Evolutionary conservation across 805 yeast species (phyloP).

Genomic region (Cyberlindnera bimundalis): DNA sequence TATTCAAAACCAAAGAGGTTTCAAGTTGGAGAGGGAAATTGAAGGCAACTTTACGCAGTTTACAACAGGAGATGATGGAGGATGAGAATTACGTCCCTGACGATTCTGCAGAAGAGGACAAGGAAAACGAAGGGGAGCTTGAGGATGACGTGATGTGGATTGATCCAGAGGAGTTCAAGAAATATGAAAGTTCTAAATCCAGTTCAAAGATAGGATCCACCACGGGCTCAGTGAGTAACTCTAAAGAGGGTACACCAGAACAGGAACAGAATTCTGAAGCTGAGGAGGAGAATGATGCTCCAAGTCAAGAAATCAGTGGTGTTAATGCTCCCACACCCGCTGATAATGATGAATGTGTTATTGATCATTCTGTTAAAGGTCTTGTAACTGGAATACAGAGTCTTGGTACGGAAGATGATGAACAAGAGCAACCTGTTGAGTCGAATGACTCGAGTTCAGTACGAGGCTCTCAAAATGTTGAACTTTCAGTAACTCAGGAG

Average conservation of each 20-base stretch:
- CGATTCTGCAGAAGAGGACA: background rate
- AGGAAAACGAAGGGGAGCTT: slow-evolving; percentile 1
- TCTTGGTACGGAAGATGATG: too few relatives aligned
- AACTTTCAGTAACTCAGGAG: too few relatives aligned
- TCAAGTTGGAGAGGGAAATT: slow-evolving; percentile 12
- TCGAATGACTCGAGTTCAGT: too few relatives aligned
- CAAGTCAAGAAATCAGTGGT: too few relatives aligned
- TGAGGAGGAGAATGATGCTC: too few relatives aligned
- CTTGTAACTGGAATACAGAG: too few relatives aligned
- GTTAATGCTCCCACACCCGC: too few relatives aligned
- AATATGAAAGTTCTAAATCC: slow-evolving; percentile 1
- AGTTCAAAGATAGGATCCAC: background rate
- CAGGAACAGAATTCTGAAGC: too few relatives aligned
- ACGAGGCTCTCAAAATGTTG: too few relatives aligned
- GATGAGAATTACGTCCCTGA: slow-evolving; percentile 12
- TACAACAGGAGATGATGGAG: slow-evolving; percentile 19
- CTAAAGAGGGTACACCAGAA: background rate
- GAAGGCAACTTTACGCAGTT: background rate
- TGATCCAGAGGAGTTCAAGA: slow-evolving; percentile 14
- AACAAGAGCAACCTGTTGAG: too few relatives aligned
- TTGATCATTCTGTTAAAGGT: too few relatives aligned
- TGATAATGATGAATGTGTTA: too few relatives aligned
- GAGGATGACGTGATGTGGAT: slow-evolving; percentile 14
- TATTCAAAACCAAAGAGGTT: slow-evolving; percentile 30
- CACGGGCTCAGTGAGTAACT: background rate